A percentile compares a stretch with the other conserved stretches of the same genome.
Conservation (phyloP, 2,329 filamentous ascomycete species). For the Aspergillus eucalypticola region DNA sequence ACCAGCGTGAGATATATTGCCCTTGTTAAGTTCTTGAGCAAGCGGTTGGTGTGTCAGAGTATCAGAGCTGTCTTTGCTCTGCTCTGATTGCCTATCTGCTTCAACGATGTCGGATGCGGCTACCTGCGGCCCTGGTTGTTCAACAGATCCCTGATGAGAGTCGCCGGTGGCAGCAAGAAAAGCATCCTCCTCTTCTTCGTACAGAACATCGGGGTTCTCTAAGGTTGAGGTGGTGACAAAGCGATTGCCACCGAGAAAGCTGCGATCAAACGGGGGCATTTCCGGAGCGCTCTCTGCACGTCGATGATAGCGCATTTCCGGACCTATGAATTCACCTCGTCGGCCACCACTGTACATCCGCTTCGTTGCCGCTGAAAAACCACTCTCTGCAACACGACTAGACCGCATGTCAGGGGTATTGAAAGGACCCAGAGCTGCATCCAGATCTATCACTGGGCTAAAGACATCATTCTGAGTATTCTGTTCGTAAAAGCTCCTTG, state of each 20-base stretch:
- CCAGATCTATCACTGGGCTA: conserved; percentile 86
- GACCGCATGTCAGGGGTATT: conserved; percentile 63
- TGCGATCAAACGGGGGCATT: conserved; percentile 51
- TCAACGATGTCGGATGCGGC: conserved; percentile 10
- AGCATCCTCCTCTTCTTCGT: conserved; percentile 54
- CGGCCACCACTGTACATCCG: conserved; percentile 53
- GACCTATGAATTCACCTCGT: conserved; percentile 48
- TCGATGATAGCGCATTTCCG: conserved; percentile 53
- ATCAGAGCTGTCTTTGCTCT: conserved; percentile 28
- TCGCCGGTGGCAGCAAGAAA: conserved; percentile 46
- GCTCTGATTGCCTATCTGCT: conserved; percentile 25
- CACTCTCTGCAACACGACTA: conserved; percentile 32
- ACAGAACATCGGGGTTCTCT: conserved; percentile 50
- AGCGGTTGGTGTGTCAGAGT: conserved; percentile 28
- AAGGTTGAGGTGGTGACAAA: conserved; percentile 41
- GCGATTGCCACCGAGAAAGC: conserved; percentile 38
- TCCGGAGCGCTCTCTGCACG: conserved; percentile 52
- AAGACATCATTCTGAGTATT: conserved; percentile 62
- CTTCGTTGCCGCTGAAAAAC: conserved; percentile 43
- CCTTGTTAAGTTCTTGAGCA: conserved; percentile 7
- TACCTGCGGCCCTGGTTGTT: conserved; percentile 10
- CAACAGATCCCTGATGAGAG: conserved; percentile 25
- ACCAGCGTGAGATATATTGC: conserved; percentile 21
- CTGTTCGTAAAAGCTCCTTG: conserved; percentile 47
- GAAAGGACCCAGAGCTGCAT: conserved; percentile 89